A percentile compares a stretch with the other conserved stretches of the same genome.
phyloP scores from a whole-genome alignment of 164 flowering plant species.

The Magnolia kwangsiensis region DNA sequence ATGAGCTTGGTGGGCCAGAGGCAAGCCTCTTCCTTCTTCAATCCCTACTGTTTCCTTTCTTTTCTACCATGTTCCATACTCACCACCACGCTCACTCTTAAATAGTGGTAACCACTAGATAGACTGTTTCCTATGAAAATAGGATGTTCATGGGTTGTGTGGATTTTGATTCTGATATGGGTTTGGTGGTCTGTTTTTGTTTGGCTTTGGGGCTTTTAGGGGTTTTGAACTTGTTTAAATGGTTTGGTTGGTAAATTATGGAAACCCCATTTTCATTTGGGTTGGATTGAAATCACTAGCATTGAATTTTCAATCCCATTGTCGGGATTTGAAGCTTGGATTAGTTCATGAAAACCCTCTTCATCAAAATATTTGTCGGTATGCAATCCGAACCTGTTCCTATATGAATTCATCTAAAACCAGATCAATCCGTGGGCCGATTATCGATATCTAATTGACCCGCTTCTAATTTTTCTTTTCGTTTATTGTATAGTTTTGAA shows the following conservation, averaged over 20 bases:
- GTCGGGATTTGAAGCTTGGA: neutral
- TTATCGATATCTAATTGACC: neutral
- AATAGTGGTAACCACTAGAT: neutral
- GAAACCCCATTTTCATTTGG: neutral
- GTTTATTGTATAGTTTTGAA: neutral
- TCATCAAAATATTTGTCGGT: no score
- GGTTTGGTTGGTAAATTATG: neutral
- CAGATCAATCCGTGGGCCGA: neutral
- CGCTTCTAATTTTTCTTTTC: neutral
- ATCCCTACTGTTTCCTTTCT: neutral
- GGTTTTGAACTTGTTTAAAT: neutral
- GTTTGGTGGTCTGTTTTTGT: neutral
- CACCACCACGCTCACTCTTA: neutral
- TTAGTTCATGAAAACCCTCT: neutral
- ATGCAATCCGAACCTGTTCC: no score
- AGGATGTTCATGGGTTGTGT: neutral
- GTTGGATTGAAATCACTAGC: neutral
- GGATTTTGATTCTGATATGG: neutral
- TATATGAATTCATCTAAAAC: neutral
- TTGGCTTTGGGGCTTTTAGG: neutral
- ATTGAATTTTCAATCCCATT: no score
- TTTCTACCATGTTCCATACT: neutral
- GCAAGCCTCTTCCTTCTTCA: conserved; percentile 18
- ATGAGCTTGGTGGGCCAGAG: conserved; percentile 90
- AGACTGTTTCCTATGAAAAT: neutral